Conservation (phyloP, 2,329 filamentous ascomycete genomes). For the Alternaria rosae region DNA sequence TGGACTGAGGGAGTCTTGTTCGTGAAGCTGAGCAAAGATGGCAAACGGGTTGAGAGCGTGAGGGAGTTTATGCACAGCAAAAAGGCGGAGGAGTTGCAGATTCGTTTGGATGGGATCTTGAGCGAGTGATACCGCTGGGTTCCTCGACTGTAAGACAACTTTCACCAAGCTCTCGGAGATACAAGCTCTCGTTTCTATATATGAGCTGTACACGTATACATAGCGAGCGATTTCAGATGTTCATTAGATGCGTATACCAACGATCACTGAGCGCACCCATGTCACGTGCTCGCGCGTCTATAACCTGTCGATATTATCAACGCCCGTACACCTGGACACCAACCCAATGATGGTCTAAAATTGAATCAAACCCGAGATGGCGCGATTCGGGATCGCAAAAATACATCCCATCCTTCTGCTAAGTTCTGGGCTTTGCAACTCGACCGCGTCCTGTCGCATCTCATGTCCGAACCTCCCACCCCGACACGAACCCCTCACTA, state of each 20-base stretch:
- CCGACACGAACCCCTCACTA: background rate
- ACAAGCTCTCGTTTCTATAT: background rate
- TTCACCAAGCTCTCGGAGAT: background rate
- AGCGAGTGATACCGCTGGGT: slow-evolving; percentile 4
- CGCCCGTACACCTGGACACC: background rate
- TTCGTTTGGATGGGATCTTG: slow-evolving; percentile 51
- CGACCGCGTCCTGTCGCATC: background rate
- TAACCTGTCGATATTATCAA: background rate
- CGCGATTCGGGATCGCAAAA: background rate
- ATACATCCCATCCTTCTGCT: background rate
- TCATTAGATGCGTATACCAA: background rate
- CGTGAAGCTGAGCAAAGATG: slow-evolving; percentile 32
- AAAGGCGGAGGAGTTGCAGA: slow-evolving; percentile 44
- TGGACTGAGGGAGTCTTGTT: slow-evolving; percentile 39
- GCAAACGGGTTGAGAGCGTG: slow-evolving; percentile 32
- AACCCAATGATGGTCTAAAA: background rate
- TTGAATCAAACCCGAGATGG: background rate
- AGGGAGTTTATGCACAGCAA: slow-evolving; percentile 55
- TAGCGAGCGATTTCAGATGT: background rate
- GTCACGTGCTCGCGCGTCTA: background rate
- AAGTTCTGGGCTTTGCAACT: background rate
- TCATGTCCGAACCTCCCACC: background rate
- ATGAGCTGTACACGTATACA: background rate
- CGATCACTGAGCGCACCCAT: background rate
- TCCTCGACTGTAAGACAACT: background rate